Evolutionary conservation across 2,329 filamentous ascomycete species (phyloP).

Genomic region (Xylariaceae sp.): DNA sequence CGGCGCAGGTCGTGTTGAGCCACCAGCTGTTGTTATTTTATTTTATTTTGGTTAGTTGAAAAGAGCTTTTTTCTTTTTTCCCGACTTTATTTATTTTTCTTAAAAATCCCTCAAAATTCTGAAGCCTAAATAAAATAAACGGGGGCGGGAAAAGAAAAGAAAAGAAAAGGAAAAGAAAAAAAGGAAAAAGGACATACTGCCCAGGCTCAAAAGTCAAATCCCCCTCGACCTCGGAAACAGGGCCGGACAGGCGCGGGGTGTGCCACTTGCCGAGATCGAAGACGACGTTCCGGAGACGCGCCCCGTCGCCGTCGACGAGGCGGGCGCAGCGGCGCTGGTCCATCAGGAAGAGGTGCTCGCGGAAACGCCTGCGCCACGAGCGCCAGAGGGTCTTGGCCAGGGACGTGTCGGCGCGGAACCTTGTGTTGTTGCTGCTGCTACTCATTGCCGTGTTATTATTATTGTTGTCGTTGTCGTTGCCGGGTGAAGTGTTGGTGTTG

Average conservation of each 20-base stretch:
- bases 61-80: too few relatives aligned
- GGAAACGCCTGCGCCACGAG: conserved; percentile 41
- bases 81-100: background rate
- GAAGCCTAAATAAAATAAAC: background rate
- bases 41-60: background rate
- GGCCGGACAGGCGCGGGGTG: conserved; percentile 27
- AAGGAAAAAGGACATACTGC: conserved; percentile 35
- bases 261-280: conserved; percentile 35
- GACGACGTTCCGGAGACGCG: too few relatives aligned
- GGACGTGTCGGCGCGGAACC: too few relatives aligned
- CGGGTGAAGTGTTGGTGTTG: conserved; percentile 30
- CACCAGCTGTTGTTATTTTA: conserved; percentile 52
- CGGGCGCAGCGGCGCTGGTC: conserved; percentile 38
- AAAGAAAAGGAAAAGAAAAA: background rate
- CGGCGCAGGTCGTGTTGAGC: conserved; percentile 50
- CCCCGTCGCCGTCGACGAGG: conserved; percentile 34
- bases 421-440: too few relatives aligned
- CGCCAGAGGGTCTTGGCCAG: conserved; percentile 37
- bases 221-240: conserved; percentile 36
- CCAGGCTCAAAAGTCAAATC: conserved; percentile 42
- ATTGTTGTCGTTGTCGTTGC: too few relatives aligned
- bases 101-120: too few relatives aligned
- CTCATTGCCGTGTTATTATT: too few relatives aligned
- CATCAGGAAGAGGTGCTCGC: conserved; percentile 40
- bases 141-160: background rate